phyloP scores from a whole-genome alignment of 148 eudicot species.

The Vaccinium vitisidaea region DNA sequence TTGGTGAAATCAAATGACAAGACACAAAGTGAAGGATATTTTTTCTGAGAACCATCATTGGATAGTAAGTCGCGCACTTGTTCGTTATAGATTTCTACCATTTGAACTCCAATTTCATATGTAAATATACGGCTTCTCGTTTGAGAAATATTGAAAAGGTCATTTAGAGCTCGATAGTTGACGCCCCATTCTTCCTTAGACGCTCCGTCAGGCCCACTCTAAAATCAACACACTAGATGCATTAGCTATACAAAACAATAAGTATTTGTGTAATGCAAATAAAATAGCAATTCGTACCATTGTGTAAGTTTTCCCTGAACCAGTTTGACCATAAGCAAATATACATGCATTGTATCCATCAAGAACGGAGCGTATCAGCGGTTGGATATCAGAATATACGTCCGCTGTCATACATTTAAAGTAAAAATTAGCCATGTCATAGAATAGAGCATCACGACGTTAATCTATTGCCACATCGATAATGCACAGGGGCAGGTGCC shows the following conservation, averaged over 20 bases:
- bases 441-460: neutral
- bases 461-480: constrained; percentile 12
- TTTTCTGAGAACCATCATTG: constrained; percentile 33
- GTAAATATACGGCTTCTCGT: constrained; percentile 19
- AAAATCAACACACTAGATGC: neutral
- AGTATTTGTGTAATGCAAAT: neutral
- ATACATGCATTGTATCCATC: constrained; percentile 80
- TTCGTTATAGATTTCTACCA: constrained; percentile 42
- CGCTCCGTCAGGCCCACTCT: constrained; percentile 37
- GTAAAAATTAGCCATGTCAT: neutral
- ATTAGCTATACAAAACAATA: neutral
- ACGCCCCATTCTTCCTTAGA: constrained; percentile 38
- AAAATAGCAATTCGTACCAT: constrained; percentile 45
- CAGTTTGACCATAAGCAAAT: constrained; percentile 89
- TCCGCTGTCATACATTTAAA: constrained; percentile 35
- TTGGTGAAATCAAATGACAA: neutral
- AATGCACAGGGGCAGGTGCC: neutral
- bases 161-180: constrained; percentile 40
- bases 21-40: constrained; percentile 29
- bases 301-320: constrained; percentile 78
- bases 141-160: constrained; percentile 39
- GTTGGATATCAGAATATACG: constrained; percentile 59
- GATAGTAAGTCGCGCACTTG: constrained; percentile 42
- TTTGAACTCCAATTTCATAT: constrained; percentile 35
- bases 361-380: constrained; percentile 64